These are phyloP conservation scores for Diaporthe longicolla DNA, from an alignment of 2,329 filamentous ascomycete genomes.

Conservation along the genomic window DNA sequence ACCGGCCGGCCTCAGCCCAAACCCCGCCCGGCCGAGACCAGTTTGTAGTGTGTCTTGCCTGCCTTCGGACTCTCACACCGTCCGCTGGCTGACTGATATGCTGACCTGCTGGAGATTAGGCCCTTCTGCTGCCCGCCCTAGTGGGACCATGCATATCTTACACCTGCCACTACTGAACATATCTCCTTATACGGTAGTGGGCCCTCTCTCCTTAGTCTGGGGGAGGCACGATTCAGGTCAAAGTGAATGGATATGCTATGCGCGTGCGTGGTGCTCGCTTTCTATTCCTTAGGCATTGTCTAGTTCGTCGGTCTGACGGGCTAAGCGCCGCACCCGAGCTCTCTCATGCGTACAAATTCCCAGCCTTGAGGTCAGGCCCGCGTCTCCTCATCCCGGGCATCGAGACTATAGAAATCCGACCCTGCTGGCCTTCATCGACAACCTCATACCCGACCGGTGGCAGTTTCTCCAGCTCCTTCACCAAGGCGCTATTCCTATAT, in stretches of 20 bases:
- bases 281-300: background rate
- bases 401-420: slow-evolving; percentile 14
- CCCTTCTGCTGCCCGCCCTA: background rate
- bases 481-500: background rate
- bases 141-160: background rate
- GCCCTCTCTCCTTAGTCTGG: background rate
- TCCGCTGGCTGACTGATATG: background rate
- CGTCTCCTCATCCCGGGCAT: slow-evolving; percentile 9
- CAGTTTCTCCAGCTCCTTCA: slow-evolving; percentile 16
- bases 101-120: background rate
- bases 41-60: background rate
- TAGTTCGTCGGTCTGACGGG: background rate
- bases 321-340: background rate
- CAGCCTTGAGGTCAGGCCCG: background rate
- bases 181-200: background rate
- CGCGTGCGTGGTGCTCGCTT: background rate
- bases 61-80: background rate
- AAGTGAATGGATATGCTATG: background rate
- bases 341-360: slow-evolving; percentile 16
- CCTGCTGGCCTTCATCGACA: background rate
- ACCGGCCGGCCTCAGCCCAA: slow-evolving; percentile 21
- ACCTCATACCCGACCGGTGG: slow-evolving; percentile 32
- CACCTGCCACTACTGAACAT: background rate
- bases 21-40: slow-evolving; percentile 19
- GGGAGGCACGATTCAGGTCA: background rate